Evolutionary conservation across 257 asterid species (phyloP), one percentile per base, ranked within the genome.

Genomic region (Parsonsia alboflavescens): DNA sequence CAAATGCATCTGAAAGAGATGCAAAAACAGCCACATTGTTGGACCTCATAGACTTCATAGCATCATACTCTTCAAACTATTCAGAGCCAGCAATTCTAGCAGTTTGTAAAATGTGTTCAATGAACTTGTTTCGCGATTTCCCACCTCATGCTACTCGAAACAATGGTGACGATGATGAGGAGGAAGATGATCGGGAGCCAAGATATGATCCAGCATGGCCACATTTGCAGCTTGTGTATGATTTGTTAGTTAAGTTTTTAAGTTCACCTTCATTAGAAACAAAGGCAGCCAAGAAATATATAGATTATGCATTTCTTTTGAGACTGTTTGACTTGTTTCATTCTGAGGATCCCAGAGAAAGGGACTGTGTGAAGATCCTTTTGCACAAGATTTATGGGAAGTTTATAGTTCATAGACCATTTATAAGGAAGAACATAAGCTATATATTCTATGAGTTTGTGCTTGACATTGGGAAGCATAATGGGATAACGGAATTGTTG

Each of bases 281-380:
- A 4, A 93, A 90, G 83, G 75, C 84, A 0, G 95, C 95, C 5
- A 93, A 89, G 79, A 91, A 91, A 75, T 89, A 93, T 69, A 76
- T 93, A 24, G 84, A 86, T 53, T 89, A 87, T 77, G 80, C 84
- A 15, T 93, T 93, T 74, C 87, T 93, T 41, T 79, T 73, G 77
- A 87, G 82, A 76, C 81, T 88, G 57, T 82, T 93, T 39, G 97
- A 93, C 79, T 77, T 91, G 80, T 85, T 93, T 77, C 96, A 89
- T 72, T 88, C 98, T 0, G 98, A 87, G 66, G 98, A 93, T 85
- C 98, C 97, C 17, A 86, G 98, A 58, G 97, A 93, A 79, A 86
- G 96, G 87, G 96, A 89, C 12, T 88, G 91, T 53, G 71, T 91
- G 79, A 93, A 91, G 77, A 90, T 91, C 24, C 88, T 91, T 74